These are phyloP conservation scores for Dittrichia graveolens DNA, from an alignment of 129 eudicot species.

Conservation along the genomic window DNA sequence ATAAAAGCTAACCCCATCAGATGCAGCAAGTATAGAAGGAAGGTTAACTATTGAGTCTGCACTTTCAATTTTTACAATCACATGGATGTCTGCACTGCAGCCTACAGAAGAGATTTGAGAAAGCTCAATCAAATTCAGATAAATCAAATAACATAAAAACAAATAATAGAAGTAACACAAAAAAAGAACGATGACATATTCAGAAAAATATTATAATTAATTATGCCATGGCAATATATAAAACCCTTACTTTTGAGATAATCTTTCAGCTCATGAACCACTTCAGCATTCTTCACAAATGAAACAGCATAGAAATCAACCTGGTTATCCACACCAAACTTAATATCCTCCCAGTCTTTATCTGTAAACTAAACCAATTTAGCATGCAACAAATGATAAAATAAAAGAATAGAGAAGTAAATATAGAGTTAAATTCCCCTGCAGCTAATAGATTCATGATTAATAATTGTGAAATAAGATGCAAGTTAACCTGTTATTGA, in stretches of 20 bases:
- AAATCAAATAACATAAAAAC: background rate
- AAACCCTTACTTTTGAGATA: conserved; percentile 63
- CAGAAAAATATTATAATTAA: background rate
- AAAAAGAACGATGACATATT: background rate
- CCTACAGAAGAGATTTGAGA: conserved; percentile 44
- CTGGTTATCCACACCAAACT: conserved; percentile 89
- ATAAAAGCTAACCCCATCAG: conserved; percentile 79
- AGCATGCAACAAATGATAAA: conserved; percentile 16
- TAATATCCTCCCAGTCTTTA: conserved; percentile 98
- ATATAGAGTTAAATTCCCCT: background rate
- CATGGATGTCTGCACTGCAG: conserved; percentile 84
- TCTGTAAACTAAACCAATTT: conserved; percentile 44
- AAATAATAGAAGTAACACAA: background rate
- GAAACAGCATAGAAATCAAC: conserved; percentile 99
- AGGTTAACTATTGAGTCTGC: conserved; percentile 95
- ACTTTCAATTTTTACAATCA: conserved; percentile 89
- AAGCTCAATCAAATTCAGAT: conserved; percentile 6
- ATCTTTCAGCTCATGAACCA: conserved; percentile 83
- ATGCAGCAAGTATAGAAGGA: conserved; percentile 85
- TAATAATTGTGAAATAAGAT: background rate
- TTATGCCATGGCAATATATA: background rate
- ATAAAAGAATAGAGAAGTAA: background rate
- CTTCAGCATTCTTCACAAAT: conserved; percentile 91
- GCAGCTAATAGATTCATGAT: background rate
- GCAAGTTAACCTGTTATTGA: conserved; percentile 78